phyloP scores from a whole-genome alignment of 179 eudicot genomes.

The Amaranthus tricolor region DNA sequence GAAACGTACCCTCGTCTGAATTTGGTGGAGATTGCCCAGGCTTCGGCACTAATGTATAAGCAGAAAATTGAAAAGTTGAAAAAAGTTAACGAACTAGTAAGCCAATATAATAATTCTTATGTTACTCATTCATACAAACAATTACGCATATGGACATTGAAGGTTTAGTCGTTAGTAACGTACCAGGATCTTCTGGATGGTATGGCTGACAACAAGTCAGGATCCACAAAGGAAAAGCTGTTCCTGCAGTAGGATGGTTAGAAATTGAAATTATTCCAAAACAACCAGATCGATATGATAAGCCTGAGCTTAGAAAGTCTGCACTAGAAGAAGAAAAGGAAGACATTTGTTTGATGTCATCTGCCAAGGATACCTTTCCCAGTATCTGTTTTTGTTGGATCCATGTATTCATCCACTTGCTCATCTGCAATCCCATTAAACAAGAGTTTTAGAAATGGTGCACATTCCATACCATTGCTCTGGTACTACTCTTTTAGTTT shows the following conservation, averaged over 20 bases:
- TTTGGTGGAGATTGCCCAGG: not conserved
- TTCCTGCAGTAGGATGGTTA: conserved; percentile 13
- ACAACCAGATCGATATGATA: not conserved
- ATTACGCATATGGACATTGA: not conserved
- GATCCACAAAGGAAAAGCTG: conserved; percentile 26
- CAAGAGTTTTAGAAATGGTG: not conserved
- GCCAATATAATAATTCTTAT: not conserved
- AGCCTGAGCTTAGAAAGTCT: not conserved
- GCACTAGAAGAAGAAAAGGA: not conserved
- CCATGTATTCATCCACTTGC: not conserved
- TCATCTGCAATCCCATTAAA: conserved; percentile 20
- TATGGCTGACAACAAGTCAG: conserved; percentile 28
- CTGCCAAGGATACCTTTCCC: conserved; percentile 16
- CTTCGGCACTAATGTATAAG: conserved; percentile 4
- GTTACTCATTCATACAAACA: not conserved
- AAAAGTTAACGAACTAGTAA: conserved; percentile 2
- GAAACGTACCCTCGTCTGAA: conserved; percentile 11
- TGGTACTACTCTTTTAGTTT: not conserved
- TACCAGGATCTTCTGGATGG: conserved; percentile 22
- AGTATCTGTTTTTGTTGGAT: not conserved
- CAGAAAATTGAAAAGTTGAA: conserved; percentile 1
- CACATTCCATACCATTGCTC: conserved; percentile 4
- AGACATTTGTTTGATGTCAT: not conserved
- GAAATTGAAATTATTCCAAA: not conserved
- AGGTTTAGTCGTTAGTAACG: not conserved